Evolutionary conservation across 192 early-diverging fungal genomes (phyloP), one percentile per base, ranked within the genome.

Genomic region (Rhizoclosmatium sp.): DNA sequence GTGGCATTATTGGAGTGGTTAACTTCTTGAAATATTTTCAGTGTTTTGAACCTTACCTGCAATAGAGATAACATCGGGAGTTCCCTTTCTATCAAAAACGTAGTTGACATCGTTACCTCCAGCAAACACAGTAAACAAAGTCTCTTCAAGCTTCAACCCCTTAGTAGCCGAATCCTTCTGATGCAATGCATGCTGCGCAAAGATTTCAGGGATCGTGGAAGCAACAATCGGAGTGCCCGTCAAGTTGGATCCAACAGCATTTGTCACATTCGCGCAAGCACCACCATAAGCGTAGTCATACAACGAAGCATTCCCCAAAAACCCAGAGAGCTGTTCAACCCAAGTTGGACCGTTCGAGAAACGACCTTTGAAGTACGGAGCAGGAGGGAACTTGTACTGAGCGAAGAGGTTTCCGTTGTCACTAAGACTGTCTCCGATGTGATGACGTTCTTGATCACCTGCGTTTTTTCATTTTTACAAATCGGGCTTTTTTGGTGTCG

Each of bases 301-400:
- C 19, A 89, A 40, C 23, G 73, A 42, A 5, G 54, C 69, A 41
- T 64, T 70, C 7, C 54, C 46, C 12, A 56, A 39, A n/a, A 23
- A 40, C 10, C 65, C 40, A 7, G 81, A 42, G 69, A 89, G 80
- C 45, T 82, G 65, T 59, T 89, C 88, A 31, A 81, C 46, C 85
- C 85, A 89, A 7, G 83, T 65, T 1, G 67, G 82, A 4, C 88
- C 88, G 59, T 89, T 88, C 1, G 78, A 65, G 72, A 85, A 89
- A 2, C 86, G 87, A 2, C 87, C 87, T 19, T 82, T 49, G 23
- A 7, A 80, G 76, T 84, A 84, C 2, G 81, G 70, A 4, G 71
- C 4, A 12, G 5, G 59, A 19, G 85, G 84, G 67, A 78, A 45
- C 10, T 62, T 71, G 48, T 47, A 59, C 16, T 74, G 48, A 3